Evolutionary conservation across 352 stramenopile species (phyloP).

Genomic region (Globisporangium polare): DNA sequence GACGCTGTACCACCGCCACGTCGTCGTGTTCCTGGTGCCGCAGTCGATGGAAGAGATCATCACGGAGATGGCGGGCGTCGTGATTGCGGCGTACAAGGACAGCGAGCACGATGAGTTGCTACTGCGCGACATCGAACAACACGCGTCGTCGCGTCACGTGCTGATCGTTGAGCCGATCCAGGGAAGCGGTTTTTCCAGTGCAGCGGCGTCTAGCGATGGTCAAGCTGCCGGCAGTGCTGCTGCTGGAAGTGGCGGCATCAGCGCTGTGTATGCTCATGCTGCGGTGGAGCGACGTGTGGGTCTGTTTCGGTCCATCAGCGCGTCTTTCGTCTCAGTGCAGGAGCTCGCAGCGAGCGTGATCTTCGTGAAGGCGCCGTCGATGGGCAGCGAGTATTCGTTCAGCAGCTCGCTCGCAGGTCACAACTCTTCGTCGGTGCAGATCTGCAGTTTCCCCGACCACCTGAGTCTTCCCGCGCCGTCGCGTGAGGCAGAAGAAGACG

Average conservation of each 20-base stretch:
- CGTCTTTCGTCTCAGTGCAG: slow-evolving; percentile 73
- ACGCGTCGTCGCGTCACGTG: slow-evolving; percentile 41
- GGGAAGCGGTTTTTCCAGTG: slow-evolving; percentile 51
- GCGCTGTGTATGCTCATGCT: background rate
- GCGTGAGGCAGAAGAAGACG: slow-evolving; percentile 15
- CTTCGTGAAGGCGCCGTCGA: slow-evolving; percentile 64
- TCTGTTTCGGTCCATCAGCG: slow-evolving; percentile 57
- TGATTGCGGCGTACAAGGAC: slow-evolving; percentile 54
- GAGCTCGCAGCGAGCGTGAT: slow-evolving; percentile 81
- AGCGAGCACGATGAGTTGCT: slow-evolving; percentile 50
- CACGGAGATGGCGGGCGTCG: slow-evolving; percentile 66
- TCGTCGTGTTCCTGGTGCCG: slow-evolving; percentile 66
- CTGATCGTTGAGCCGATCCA: slow-evolving; percentile 61
- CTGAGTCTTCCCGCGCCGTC: slow-evolving; percentile 36
- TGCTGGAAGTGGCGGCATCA: background rate
- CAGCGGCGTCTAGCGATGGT: slow-evolving; percentile 43
- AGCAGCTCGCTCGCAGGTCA: slow-evolving; percentile 60
- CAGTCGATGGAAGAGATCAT: slow-evolving; percentile 81
- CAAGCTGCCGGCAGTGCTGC: background rate
- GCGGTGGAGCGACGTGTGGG: slow-evolving; percentile 56
- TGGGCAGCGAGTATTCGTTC: slow-evolving; percentile 53
- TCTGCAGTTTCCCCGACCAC: slow-evolving; percentile 69
- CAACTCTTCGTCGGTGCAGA: slow-evolving; percentile 40
- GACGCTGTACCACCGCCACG: slow-evolving; percentile 65
- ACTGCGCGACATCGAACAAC: slow-evolving; percentile 49